Evolutionary conservation across 768 basidiomycete genomes (phyloP).

Genomic region (Termitomyces sp.): DNA sequence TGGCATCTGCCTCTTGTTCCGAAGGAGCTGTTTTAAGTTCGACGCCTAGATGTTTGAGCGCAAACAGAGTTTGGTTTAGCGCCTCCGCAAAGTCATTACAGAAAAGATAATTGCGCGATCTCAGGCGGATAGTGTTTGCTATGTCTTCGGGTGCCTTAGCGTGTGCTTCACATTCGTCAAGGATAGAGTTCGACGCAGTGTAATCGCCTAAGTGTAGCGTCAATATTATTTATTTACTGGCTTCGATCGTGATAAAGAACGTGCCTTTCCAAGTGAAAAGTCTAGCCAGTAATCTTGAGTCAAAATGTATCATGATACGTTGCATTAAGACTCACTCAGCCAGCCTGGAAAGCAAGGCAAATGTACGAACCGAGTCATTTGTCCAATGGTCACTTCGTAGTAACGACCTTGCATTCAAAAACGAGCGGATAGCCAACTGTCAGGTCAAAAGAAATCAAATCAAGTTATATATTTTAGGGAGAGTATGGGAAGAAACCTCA

Average conservation of each 20-base stretch:
- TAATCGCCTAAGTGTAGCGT: conserved; percentile 40
- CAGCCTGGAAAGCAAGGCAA: conserved; percentile 48
- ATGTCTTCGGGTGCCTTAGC: conserved; percentile 47
- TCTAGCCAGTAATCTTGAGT: conserved; percentile 21
- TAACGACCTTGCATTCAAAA: conserved; percentile 52
- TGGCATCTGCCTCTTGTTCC: conserved; percentile 47
- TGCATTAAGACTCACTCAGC: conserved; percentile 44
- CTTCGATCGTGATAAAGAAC: not conserved
- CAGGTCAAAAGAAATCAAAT: not conserved
- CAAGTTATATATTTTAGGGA: not conserved
- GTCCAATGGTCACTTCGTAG: conserved; percentile 51
- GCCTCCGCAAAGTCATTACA: conserved; percentile 51
- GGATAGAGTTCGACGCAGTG: conserved; percentile 41
- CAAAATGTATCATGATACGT: not conserved
- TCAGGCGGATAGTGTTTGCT: conserved; percentile 49
- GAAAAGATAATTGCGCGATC: conserved; percentile 60
- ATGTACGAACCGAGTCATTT: conserved; percentile 40
- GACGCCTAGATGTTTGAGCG: conserved; percentile 56
- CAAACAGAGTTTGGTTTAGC: conserved; percentile 50
- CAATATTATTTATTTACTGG: not conserved
- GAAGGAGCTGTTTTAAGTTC: conserved; percentile 52
- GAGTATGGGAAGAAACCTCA: conserved; percentile 39
- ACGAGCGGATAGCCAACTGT: conserved; percentile 59
- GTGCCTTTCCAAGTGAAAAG: conserved; percentile 63
- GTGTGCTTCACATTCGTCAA: conserved; percentile 49